Evolutionary conservation across 331 rosid species (phyloP).

Genomic region (Quercus tomentella): DNA sequence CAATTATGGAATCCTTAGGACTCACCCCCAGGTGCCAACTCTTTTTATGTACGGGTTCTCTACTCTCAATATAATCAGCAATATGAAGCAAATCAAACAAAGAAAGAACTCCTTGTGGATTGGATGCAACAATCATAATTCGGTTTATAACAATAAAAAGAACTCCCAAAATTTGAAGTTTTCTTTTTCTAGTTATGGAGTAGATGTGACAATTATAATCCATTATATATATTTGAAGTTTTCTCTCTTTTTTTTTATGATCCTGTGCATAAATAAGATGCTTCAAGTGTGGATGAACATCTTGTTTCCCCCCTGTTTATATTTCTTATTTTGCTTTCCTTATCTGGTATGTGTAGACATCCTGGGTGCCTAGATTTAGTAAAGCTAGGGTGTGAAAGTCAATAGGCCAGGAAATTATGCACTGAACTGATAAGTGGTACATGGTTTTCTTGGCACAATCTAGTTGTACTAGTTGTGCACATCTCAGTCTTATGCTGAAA

Average conservation of each 20-base stretch:
- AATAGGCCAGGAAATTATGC: background rate
- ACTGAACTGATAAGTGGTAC: background rate
- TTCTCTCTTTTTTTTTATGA: background rate
- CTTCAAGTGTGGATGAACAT: background rate
- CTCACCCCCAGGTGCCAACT: no score
- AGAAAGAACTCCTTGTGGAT: background rate
- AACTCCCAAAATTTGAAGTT: background rate
- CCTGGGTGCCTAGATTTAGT: background rate
- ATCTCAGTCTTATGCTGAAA: background rate
- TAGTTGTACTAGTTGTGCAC: background rate
- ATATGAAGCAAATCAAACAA: background rate
- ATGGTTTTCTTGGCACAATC: background rate
- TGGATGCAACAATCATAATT: background rate
- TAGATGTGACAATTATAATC: background rate
- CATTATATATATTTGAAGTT: background rate
- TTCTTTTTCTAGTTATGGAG: background rate
- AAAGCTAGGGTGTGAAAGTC: background rate
- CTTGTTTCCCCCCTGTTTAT: background rate
- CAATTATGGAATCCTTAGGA: no score
- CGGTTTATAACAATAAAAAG: background rate
- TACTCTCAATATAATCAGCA: no score
- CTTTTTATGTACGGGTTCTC: no score
- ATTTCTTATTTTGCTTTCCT: background rate
- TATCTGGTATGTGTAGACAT: background rate
- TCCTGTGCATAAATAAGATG: background rate